Evolutionary conservation across 495 filamentous ascomycete genomes (phyloP), one percentile per base, ranked within the genome.

Genomic region (Tetracladium setigerum): DNA sequence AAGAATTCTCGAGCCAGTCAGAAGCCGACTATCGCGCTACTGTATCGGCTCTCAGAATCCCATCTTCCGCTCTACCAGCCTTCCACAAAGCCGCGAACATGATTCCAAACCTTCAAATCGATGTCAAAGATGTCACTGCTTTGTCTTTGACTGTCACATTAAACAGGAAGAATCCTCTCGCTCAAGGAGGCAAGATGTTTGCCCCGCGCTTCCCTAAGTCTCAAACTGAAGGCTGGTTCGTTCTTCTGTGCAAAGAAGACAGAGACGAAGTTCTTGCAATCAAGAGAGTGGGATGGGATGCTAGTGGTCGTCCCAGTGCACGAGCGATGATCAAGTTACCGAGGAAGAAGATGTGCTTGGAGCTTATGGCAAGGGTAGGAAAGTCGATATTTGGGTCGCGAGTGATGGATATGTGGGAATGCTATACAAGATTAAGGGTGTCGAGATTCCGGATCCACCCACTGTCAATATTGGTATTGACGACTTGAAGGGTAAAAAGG

Each of bases 141-240:
- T 63, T 72, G 15, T 73, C 74, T 4, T 57, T 96, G 18, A 78
- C 71, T 1, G 72, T 95, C 10, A 66, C 64, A 6, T 53, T 96
- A 9, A 67, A 71, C 11, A 78, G 92, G 0, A 67, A 76, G 41
- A 96, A 96, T 65, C 52, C 72, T 13, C 61, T 81, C 30, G 66
- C 63, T 0, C 75, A 79, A 53, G 83, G 85, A 15, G 83, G 73
- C 55, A 73, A 81, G 30, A 83, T 95, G 50, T 95, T 81, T 52
- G 87, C 92, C 0, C 91, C 92, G 8, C 73, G 75, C 4, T 97
- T 92, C 67, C 94, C 92, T 0, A 98, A 98, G 65, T 81, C 88
- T 17, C 92, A 98, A 62, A 89, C 86, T 0, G 92, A 98, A 63
- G 90, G 94, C 1, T 97, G 80, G 77, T 96, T 97, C 62, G 74